phyloP scores from a whole-genome alignment of 176 grass and related monocot genomes.

The Avena insularis region DNA sequence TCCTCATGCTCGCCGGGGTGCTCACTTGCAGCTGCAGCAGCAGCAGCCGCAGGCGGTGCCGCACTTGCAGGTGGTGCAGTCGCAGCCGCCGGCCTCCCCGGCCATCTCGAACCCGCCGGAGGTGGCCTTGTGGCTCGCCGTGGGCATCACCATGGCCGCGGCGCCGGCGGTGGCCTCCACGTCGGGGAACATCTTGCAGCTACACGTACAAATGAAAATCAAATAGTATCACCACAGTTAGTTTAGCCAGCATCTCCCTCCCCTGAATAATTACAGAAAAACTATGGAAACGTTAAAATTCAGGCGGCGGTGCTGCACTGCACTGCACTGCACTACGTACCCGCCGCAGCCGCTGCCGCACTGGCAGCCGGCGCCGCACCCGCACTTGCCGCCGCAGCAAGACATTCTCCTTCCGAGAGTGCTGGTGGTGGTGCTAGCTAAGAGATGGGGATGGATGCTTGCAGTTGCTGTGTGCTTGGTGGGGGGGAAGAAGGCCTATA shows the following conservation, averaged over 20 bases:
- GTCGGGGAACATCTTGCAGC: slow-evolving; percentile 78
- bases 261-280: not conserved
- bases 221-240: not conserved
- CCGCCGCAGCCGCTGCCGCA: slow-evolving; percentile 75
- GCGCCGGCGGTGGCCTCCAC: slow-evolving; percentile 54
- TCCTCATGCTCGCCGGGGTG: slow-evolving; percentile 18
- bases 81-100: slow-evolving; percentile 59
- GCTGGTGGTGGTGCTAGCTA: not conserved
- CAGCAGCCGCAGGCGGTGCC: slow-evolving; percentile 70
- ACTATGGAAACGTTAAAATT: not conserved
- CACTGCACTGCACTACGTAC: slow-evolving; percentile 10
- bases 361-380: slow-evolving; percentile 70
- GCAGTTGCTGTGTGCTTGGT: slow-evolving; percentile 39
- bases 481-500: slow-evolving; percentile 40
- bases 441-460: no score
- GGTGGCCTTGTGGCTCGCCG: slow-evolving; percentile 51
- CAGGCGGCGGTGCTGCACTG: not conserved
- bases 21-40: slow-evolving; percentile 79
- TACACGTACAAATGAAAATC: not conserved
- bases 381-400: slow-evolving; percentile 90
- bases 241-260: not conserved
- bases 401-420: slow-evolving; percentile 48
- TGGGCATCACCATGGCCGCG: slow-evolving; percentile 52
- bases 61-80: slow-evolving; percentile 76
- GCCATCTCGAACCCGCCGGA: slow-evolving; percentile 58